A percentile compares a stretch with the other conserved stretches of the same genome.
Evolutionary conservation across 2,329 filamentous ascomycete species (phyloP).

Genomic region (Orbilia quercus): DNA sequence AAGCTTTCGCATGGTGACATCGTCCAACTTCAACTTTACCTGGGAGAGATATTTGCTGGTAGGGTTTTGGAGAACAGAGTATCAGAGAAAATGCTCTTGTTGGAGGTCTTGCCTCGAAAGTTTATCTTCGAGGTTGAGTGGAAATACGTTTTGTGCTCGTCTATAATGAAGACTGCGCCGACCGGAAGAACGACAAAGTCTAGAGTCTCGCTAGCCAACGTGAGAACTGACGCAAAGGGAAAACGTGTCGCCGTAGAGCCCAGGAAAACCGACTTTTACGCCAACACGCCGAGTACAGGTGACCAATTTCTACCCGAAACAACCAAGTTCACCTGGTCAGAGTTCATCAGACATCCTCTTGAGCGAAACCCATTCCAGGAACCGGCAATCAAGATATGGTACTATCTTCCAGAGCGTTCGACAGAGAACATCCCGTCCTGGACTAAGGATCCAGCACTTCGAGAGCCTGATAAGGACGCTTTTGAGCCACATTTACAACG

Average conservation of each 20-base stretch:
- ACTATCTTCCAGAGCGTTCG: constrained; percentile 43
- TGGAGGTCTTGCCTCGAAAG: constrained; percentile 85
- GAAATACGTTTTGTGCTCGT: constrained; percentile 68
- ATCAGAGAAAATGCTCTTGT: constrained; percentile 78
- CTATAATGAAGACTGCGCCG: constrained; percentile 44
- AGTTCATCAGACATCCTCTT: constrained; percentile 25
- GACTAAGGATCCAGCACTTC: constrained; percentile 42
- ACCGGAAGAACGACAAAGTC: constrained; percentile 19
- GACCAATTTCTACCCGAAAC: constrained; percentile 51
- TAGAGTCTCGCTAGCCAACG: constrained; percentile 27
- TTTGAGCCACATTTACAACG: constrained; percentile 45
- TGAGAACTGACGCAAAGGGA: constrained; percentile 42
- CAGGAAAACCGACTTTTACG: constrained; percentile 51
- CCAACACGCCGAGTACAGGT: constrained; percentile 33
- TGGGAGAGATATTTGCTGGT: constrained; percentile 90
- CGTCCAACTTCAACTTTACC: constrained; percentile 85
- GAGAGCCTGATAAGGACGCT: constrained; percentile 40
- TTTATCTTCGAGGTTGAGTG: constrained; percentile 82
- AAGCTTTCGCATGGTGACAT: constrained; percentile 78
- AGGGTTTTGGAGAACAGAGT: constrained; percentile 83
- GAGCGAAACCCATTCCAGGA: constrained; percentile 39
- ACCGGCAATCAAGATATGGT: constrained; percentile 52
- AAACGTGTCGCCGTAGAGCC: constrained; percentile 50
- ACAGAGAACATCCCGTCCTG: constrained; percentile 50
- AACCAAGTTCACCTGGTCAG: constrained; percentile 29